A percentile compares a stretch with the other conserved stretches of the same genome.
phyloP scores from a whole-genome alignment of 2,329 filamentous ascomycete genomes.

The Ophiostoma ulmi region DNA sequence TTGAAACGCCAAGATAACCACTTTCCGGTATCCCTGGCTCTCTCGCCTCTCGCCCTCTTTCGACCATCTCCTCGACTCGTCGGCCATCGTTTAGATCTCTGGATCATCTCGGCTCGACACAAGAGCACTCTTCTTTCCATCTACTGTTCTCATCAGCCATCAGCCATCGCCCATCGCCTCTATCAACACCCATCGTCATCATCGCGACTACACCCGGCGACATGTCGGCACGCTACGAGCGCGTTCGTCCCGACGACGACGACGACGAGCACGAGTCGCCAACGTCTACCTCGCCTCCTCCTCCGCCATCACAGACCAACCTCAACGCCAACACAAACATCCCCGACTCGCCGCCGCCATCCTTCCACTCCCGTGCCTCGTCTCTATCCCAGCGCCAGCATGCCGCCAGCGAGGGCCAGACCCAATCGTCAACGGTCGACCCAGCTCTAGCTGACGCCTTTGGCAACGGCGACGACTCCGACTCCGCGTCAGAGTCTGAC shows the following conservation, averaged over 20 bases:
- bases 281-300: slow-evolving; percentile 46
- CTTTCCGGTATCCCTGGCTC: slow-evolving; percentile 1
- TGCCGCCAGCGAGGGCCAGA: background rate
- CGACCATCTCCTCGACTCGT: background rate
- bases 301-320: slow-evolving; percentile 42
- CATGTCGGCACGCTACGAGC: slow-evolving; percentile 55
- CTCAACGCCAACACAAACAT: slow-evolving; percentile 31
- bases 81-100: background rate
- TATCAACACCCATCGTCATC: background rate
- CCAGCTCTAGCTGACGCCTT: slow-evolving; percentile 89
- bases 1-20: background rate
- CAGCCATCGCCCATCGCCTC: background rate
- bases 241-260: slow-evolving; percentile 41
- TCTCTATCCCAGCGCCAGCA: slow-evolving; percentile 41
- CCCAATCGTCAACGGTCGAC: slow-evolving; percentile 47
- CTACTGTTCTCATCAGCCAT: background rate
- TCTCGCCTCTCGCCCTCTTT: background rate
- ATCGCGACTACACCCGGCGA: slow-evolving; percentile 14
- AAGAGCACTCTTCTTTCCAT: background rate
- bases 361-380: slow-evolving; percentile 80
- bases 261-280: slow-evolving; percentile 55
- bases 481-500: slow-evolving; percentile 80
- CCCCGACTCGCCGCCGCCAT: slow-evolving; percentile 66
- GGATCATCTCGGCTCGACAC: too few relatives aligned
- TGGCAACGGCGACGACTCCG: slow-evolving; percentile 62